A percentile compares a stretch with the other conserved stretches of the same genome.
phyloP scores from a whole-genome alignment of 2,329 filamentous ascomycete species.

The Cladosporium austrohemisphaericum region DNA sequence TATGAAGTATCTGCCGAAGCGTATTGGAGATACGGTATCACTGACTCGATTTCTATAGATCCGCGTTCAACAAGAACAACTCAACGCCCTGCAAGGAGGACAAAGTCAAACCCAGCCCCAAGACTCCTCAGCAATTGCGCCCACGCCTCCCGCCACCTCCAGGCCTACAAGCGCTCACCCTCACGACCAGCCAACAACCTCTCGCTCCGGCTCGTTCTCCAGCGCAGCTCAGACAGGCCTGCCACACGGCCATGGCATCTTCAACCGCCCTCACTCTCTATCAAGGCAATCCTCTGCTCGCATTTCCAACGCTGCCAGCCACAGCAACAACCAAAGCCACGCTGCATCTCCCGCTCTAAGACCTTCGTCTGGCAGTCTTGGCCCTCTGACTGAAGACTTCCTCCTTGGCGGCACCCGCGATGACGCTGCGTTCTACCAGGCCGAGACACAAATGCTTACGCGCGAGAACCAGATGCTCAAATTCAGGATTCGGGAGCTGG shows the following conservation, averaged over 20 bases:
- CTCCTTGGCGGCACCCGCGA: slow-evolving; percentile 60
- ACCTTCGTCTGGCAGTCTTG: slow-evolving; percentile 53
- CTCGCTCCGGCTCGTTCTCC: slow-evolving; percentile 22
- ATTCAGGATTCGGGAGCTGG: slow-evolving; percentile 68
- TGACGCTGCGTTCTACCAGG: slow-evolving; percentile 75
- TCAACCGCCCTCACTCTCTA: slow-evolving; percentile 34
- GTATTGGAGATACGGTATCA: too few relatives aligned
- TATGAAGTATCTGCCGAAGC: too few relatives aligned
- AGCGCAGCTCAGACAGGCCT: slow-evolving; percentile 13
- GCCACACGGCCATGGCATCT: slow-evolving; percentile 19
- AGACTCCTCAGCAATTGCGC: slow-evolving; percentile 26
- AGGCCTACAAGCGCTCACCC: slow-evolving; percentile 45
- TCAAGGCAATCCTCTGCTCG: slow-evolving; percentile 44
- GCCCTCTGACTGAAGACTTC: slow-evolving; percentile 50
- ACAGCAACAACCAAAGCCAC: slow-evolving; percentile 39
- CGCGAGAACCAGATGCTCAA: slow-evolving; percentile 81
- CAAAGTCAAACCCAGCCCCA: slow-evolving; percentile 1
- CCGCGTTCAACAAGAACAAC: slow-evolving; percentile 68
- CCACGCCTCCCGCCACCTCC: slow-evolving; percentile 28
- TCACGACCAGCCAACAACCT: slow-evolving; percentile 19
- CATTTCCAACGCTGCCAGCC: slow-evolving; percentile 23
- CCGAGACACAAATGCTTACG: slow-evolving; percentile 72
- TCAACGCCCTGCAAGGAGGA: slow-evolving; percentile 53
- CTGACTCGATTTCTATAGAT: too few relatives aligned
- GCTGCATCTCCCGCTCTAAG: slow-evolving; percentile 45